Conservation (phyloP, 2,329 filamentous ascomycete species). For the Pseudocercospora pini-densiflorae region DNA sequence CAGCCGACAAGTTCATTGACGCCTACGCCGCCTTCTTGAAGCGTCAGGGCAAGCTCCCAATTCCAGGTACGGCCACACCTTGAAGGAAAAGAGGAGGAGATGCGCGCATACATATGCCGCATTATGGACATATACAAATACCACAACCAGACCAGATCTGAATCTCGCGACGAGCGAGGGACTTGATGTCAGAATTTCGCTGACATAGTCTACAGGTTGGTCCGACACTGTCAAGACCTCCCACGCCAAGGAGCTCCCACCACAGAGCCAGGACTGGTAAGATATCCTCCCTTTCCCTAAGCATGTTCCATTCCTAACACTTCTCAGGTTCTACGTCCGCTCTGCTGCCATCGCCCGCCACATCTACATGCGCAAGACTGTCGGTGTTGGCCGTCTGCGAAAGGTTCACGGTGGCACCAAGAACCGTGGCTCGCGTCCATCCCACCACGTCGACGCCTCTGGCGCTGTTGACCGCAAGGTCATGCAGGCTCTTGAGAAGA, state of each 20-base stretch:
- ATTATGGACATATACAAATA: conserved; percentile 16
- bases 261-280: conserved; percentile 98
- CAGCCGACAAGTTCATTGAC: conserved; percentile 88
- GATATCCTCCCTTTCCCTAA: conserved; percentile 45
- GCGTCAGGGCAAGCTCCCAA: conserved; percentile 90
- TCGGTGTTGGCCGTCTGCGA: conserved; percentile 96
- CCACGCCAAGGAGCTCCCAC: conserved; percentile 93
- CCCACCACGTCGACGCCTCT: conserved; percentile 93
- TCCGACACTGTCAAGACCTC: conserved; percentile 99
- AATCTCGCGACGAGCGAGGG: conserved; percentile 60
- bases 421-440: conserved; percentile 93
- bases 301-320: background rate
- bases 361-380: conserved; percentile 99
- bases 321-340: conserved; percentile 71
- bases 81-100: conserved; percentile 30
- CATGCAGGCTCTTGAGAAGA: conserved; percentile 98
- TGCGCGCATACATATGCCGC: conserved; percentile 1
- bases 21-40: conserved; percentile 89
- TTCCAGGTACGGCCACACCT: conserved; percentile 70
- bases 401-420: conserved; percentile 90
- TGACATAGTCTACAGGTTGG: conserved; percentile 73
- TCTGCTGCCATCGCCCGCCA: conserved; percentile 95
- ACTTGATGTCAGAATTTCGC: conserved; percentile 45
- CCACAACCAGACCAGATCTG: conserved; percentile 45
- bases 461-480: conserved; percentile 97